Base-by-base conservation (phyloP, 1,139 yeast genomes). In the Pichia inconspicua region DNA sequence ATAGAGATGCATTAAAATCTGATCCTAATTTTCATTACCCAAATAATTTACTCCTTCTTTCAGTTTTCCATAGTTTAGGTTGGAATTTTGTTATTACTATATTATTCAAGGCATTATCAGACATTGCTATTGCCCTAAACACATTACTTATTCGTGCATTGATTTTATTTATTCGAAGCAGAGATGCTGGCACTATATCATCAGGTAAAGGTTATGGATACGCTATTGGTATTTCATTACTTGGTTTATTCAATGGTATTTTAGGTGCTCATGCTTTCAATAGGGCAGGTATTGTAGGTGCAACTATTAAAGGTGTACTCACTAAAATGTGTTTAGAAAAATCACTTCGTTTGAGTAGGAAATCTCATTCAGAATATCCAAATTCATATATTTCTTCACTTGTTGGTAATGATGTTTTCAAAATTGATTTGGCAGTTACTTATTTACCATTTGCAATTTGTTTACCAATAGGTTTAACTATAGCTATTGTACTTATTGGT, bases 401-500 rank as follows among this genome's bases (percentile, higher is more conserved):
- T 60, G 74, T 86, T 66, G 82, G 90, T 11, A 80, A 92, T 1
- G 96, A 86, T 61, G 71, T 87, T 49, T 77, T 88, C 36, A 76
- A 95, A 59, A 74, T 87, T 37, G 95, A 86, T 60, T 76, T 84
- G 60, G 90, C 92, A 5, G 63, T 78, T 39, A 77, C 80, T 7
- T 83, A 83, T 66, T 82, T 80, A 57, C 87, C 87, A 6, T 76
- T 80, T 60, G 66, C 80, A 10, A 65, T 82, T 52, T 72, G 80
- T 14, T 75, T 84, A 58, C 83, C 88, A 0, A 68, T 80, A 14
- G 75, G 82, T 0, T 64, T 81, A 17, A 72, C 68, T n/a, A 72
- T 80, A 45, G 72, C 82, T 44, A 72, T 86, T 49, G 87, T 78
- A 2, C 68, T 86, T 42, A 73, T 87, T 49, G 67, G 83, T 44